Percentiles rank a stretch among this genome's conserved stretches.
Conservation (phyloP, 257 asterid species). For the Solanum sejunctum region DNA sequence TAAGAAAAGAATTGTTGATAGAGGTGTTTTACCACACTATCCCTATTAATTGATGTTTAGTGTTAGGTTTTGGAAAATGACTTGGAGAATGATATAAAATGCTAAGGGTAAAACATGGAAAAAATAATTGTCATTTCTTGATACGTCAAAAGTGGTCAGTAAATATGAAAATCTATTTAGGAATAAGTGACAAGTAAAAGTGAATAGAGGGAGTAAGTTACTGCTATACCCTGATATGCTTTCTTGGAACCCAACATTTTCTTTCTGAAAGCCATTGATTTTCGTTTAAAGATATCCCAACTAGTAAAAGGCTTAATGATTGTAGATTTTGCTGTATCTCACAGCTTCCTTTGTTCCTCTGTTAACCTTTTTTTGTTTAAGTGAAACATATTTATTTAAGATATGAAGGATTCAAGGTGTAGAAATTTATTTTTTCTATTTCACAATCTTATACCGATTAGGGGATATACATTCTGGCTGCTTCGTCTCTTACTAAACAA, state of each 20-base stretch:
- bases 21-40: too few species aligned
- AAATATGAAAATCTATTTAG: too few species aligned
- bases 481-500: not conserved
- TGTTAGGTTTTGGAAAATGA: too few species aligned
- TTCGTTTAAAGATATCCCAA: not conserved
- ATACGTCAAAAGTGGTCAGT: too few species aligned
- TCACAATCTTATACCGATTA: not conserved
- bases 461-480: not conserved
- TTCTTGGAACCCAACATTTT: not conserved
- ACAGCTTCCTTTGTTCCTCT: not conserved
- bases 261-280: not conserved
- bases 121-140: too few species aligned
- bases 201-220: not conserved
- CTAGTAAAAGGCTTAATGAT: not conserved
- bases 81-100: too few species aligned
- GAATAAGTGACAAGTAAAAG: too few species aligned
- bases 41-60: too few species aligned
- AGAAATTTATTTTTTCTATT: not conserved
- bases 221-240: not conserved
- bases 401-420: not conserved
- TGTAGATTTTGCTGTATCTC: not conserved
- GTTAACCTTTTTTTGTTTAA: not conserved
- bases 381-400: not conserved
- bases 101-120: too few species aligned
- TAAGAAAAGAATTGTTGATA: too few species aligned